These are phyloP conservation scores for Blastobotrys peoriensis DNA, from an alignment of 805 yeast genomes.

Conservation along the genomic window DNA sequence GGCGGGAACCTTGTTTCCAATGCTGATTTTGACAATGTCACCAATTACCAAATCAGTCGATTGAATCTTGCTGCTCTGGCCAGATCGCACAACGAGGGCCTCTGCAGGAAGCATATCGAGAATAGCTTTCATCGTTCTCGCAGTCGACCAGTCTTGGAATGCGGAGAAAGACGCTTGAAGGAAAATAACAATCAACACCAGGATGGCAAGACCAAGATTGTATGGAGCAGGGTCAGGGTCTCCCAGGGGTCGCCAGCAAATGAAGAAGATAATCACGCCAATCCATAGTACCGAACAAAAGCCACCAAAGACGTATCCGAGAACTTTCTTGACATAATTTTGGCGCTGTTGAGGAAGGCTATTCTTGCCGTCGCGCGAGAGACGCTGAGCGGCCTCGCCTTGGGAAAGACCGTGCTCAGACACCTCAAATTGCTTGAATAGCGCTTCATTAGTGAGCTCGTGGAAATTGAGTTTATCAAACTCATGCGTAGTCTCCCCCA, in stretches of 20 bases:
- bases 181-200: conserved; percentile 36
- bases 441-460: too few relatives aligned
- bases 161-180: conserved; percentile 41
- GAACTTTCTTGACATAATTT: conserved; percentile 27
- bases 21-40: conserved; percentile 35
- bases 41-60: conserved; percentile 41
- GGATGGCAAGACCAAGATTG: conserved; percentile 39
- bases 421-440: too few relatives aligned
- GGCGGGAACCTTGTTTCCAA: conserved; percentile 43
- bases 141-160: conserved; percentile 43
- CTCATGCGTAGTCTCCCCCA: too few relatives aligned
- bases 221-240: conserved; percentile 39
- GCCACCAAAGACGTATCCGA: conserved; percentile 43
- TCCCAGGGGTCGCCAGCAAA: conserved; percentile 45
- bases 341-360: conserved; percentile 7
- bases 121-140: conserved; percentile 45
- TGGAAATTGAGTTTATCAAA: too few relatives aligned
- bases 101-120: conserved; percentile 36
- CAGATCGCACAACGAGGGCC: conserved; percentile 32
- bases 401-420: too few relatives aligned
- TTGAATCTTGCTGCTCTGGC: conserved; percentile 23
- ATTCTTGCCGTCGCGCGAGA: conserved; percentile 14
- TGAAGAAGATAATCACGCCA: conserved; percentile 39
- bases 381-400: too few relatives aligned
- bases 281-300: conserved; percentile 39